phyloP scores from a whole-genome alignment of 495 filamentous ascomycete species.

The Symbiotaphrina buchneri region DNA sequence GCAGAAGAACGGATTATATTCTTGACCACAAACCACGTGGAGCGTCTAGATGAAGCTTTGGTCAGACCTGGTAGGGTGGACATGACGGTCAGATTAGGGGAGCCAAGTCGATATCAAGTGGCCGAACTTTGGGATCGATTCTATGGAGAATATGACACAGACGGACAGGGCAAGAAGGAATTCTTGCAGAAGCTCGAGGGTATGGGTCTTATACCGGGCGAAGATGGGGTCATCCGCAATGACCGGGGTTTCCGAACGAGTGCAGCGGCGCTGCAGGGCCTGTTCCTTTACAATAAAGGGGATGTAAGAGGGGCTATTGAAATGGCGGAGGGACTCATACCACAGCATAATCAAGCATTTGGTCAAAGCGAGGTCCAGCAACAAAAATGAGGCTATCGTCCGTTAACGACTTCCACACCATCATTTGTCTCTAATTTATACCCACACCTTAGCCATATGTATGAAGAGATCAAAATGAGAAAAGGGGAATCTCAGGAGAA shows the following conservation, averaged over 20 bases:
- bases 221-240: conserved; percentile 16
- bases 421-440: no score
- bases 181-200: conserved; percentile 26
- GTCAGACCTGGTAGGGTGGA: conserved; percentile 85
- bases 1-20: conserved; percentile 86
- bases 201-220: conserved; percentile 21
- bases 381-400: no score
- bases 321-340: conserved; percentile 48
- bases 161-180: conserved; percentile 28
- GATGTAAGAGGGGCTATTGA: conserved; percentile 69
- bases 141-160: conserved; percentile 50
- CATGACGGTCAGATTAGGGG: conserved; percentile 75
- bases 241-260: conserved; percentile 33
- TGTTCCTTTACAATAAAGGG: conserved; percentile 87
- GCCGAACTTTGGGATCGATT: conserved; percentile 83
- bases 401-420: no score
- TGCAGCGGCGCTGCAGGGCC: conserved; percentile 73
- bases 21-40: conserved; percentile 86
- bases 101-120: conserved; percentile 69
- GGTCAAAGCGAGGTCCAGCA: no score
- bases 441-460: no score
- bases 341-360: no score
- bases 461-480: no score
- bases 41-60: conserved; percentile 69
- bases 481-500: no score